These are phyloP conservation scores for Mycena rosella DNA, from an alignment of 768 basidiomycete species.

Conservation along the genomic window DNA sequence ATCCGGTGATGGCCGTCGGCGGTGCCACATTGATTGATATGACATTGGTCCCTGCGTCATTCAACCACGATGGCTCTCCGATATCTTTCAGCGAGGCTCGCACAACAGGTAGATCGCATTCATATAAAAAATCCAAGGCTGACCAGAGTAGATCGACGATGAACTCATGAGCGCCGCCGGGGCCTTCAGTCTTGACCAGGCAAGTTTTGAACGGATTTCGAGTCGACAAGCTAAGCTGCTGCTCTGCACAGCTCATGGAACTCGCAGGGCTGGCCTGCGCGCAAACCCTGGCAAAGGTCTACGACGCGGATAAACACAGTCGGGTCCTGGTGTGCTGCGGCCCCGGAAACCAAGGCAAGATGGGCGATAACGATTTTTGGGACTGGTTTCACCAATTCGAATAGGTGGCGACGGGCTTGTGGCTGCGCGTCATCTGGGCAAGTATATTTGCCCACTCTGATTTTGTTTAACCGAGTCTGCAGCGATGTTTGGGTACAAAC, in stretches of 20 bases:
- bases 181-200: slow-evolving; percentile 96
- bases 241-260: slow-evolving; percentile 88
- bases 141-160: slow-evolving; percentile 81
- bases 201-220: slow-evolving; percentile 38
- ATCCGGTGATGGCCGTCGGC: too few relatives aligned
- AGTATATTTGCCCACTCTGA: slow-evolving; percentile 34
- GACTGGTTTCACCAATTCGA: slow-evolving; percentile 6
- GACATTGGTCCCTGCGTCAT: too few relatives aligned
- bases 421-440: slow-evolving; percentile 94
- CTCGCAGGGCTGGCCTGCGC: slow-evolving; percentile 96
- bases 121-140: neutral
- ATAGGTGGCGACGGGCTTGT: slow-evolving; percentile 94
- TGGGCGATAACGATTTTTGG: neutral
- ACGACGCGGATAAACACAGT: slow-evolving; percentile 73
- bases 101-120: slow-evolving; percentile 73
- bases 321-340: slow-evolving; percentile 96
- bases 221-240: neutral
- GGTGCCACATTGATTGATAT: too few relatives aligned
- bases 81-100: slow-evolving; percentile 77
- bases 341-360: slow-evolving; percentile 90
- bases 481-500: slow-evolving; percentile 95
- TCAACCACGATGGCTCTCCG: slow-evolving; percentile 63
- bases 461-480: slow-evolving; percentile 8
- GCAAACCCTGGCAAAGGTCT: slow-evolving; percentile 85
- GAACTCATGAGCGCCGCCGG: slow-evolving; percentile 92